Evolutionary conservation across 371 early-diverging fungal genomes (phyloP).

Genomic region (Mortierella sp.): DNA sequence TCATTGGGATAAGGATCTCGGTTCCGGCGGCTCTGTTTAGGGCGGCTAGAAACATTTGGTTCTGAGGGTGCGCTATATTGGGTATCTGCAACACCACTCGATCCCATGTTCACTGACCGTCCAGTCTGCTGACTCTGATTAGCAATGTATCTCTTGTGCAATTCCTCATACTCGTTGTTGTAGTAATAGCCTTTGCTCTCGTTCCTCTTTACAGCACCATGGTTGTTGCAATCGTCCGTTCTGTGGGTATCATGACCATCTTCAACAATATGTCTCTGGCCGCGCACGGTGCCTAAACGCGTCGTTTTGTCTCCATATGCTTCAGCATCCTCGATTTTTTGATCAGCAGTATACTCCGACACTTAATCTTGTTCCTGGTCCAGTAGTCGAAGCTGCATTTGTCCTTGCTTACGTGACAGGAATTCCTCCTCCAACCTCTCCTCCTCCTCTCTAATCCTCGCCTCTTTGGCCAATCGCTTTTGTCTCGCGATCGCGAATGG

Average conservation of each 20-base stretch:
- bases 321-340: neutral
- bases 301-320: neutral
- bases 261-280: neutral
- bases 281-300: too few species aligned
- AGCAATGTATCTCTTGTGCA: neutral
- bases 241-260: too few species aligned
- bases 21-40: neutral
- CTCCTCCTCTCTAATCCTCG: conserved; percentile 17
- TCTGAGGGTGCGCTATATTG: neutral
- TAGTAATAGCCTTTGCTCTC: too few species aligned
- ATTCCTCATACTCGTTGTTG: neutral
- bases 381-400: neutral
- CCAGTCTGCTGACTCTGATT: neutral
- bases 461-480: conserved; percentile 30
- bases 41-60: neutral
- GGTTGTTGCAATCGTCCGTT: too few species aligned
- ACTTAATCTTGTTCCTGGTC: neutral
- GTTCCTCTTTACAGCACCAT: too few species aligned
- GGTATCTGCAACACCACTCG: neutral
- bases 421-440: neutral
- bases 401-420: neutral
- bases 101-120: neutral
- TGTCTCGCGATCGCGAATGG: conserved; percentile 45
- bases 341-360: neutral
- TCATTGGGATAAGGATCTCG: neutral